Conservation (phyloP, 2,329 filamentous ascomycete species). For the Penicillium sp. region DNA sequence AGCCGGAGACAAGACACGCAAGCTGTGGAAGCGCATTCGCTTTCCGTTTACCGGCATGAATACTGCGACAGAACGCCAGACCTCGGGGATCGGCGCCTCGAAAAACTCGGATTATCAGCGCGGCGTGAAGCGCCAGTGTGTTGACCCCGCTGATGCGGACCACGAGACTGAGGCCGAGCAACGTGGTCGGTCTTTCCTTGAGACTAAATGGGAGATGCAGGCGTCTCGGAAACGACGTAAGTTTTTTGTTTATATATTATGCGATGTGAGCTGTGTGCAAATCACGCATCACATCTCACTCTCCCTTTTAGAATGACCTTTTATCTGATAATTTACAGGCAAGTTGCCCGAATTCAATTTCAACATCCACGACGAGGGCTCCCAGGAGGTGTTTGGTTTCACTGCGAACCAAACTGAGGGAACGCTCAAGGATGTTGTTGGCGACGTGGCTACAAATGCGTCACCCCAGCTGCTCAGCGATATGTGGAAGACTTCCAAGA, state of each 20-base stretch:
- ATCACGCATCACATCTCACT: background rate
- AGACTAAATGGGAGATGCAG: conserved; percentile 43
- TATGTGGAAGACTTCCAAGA: conserved; percentile 3
- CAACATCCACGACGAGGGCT: conserved; percentile 19
- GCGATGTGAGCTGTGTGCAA: background rate
- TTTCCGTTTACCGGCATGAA: conserved; percentile 37
- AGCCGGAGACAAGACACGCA: conserved; percentile 41
- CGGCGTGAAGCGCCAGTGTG: conserved; percentile 38
- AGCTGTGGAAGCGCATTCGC: conserved; percentile 47
- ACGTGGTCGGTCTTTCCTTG: conserved; percentile 38
- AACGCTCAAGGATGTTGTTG: background rate
- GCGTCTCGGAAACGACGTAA: conserved; percentile 33
- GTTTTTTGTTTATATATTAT: conserved; percentile 1
- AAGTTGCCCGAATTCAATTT: conserved; percentile 23
- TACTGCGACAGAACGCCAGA: conserved; percentile 22
- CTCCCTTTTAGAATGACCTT: background rate
- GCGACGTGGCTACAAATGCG: conserved; percentile 12
- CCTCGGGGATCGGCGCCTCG: conserved; percentile 36
- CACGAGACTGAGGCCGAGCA: conserved; percentile 16
- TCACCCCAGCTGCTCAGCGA: conserved; percentile 7
- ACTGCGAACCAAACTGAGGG: background rate
- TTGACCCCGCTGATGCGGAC: conserved; percentile 17
- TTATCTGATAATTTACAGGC: conserved; percentile 15
- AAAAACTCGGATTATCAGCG: conserved; percentile 30
- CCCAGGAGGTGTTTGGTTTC: background rate